These are phyloP conservation scores for Plenodomus tracheiphilus DNA, from an alignment of 2,329 filamentous ascomycete genomes.

Conservation along the genomic window DNA sequence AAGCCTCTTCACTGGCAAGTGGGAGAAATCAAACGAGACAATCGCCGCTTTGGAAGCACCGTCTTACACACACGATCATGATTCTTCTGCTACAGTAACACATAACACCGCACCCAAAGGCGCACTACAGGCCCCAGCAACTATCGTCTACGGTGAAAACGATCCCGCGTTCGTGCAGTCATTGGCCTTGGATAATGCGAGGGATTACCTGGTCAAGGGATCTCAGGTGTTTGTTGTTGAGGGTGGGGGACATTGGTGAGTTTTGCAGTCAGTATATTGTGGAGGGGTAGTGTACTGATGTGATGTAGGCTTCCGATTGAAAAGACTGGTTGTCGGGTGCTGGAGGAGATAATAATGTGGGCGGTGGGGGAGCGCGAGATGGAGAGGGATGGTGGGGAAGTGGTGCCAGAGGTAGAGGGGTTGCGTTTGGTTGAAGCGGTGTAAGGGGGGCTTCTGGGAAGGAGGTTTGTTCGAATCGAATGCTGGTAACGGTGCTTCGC, in stretches of 20 bases:
- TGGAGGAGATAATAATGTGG: slow-evolving; percentile 47
- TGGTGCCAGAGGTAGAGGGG: too few species aligned
- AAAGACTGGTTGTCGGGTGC: slow-evolving; percentile 45
- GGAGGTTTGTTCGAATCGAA: too few species aligned
- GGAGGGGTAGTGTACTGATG: too few species aligned
- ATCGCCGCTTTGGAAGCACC: slow-evolving; percentile 54
- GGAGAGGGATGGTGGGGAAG: too few species aligned
- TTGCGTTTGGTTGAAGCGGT: too few species aligned
- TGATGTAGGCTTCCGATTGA: slow-evolving; percentile 48
- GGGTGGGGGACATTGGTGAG: slow-evolving; percentile 55
- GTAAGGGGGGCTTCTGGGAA: too few species aligned
- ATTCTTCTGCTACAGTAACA: slow-evolving; percentile 39
- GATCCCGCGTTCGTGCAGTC: slow-evolving; percentile 56
- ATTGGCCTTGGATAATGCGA: slow-evolving; percentile 57
- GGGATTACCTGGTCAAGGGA: slow-evolving; percentile 53
- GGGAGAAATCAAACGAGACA: slow-evolving; percentile 57
- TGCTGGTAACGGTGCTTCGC: too few species aligned
- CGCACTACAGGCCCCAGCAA: slow-evolving; percentile 55
- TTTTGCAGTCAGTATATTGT: not conserved
- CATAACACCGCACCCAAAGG: slow-evolving; percentile 52
- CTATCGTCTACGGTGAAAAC: slow-evolving; percentile 57
- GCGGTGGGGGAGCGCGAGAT: too few species aligned
- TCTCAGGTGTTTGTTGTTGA: slow-evolving; percentile 57
- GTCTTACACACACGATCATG: slow-evolving; percentile 12
- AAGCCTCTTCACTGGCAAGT: slow-evolving; percentile 48